Base-by-base conservation (phyloP, 1,139 yeast species). In the Hansenula anomala region DNA sequence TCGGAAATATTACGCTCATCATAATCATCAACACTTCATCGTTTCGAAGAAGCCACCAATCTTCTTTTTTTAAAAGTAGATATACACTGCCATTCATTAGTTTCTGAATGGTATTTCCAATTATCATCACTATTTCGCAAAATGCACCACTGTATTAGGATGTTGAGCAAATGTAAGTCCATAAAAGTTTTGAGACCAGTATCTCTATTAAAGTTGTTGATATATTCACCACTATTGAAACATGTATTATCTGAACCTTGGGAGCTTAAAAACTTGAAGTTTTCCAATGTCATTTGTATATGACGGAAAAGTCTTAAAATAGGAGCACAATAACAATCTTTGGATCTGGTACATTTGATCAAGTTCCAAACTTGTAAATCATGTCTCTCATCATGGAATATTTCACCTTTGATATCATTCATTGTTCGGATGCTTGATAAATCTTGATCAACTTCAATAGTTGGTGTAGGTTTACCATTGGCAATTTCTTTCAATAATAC, bases 371-470 rank as follows among this genome's bases (percentile, higher is more conserved):
- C 36, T 13, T 49, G 47, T 10, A 69, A 42, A 17, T 45, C 41
- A 41, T 64, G 69, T 34, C 70, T 47, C 10, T 64, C 52, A 9
- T 50, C 41, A 40, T 68, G 71, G 41, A 70, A 69, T 3, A 61
- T 33, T 14, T 47, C 43, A n/a, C 43, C 44, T 31, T 46, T 45
- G 1, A 47, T 33, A 12, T 44, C 46, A 30, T 33, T 37, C 13
- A 23, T 12, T 23, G 25, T 4, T 23, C 13, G 6, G 22, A 20
- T 20, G n/a, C n/a, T n/a, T n/a, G n/a, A n/a, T n/a, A n/a, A n/a
- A n/a, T n/a, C n/a, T n/a, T n/a, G n/a, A n/a, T n/a, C n/a, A n/a
- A n/a, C n/a, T n/a, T n/a, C n/a, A n/a, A n/a, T n/a, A n/a, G n/a
- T n/a, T n/a, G n/a, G 22, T 4, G 43, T 15, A 13, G 49, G 37